These are phyloP conservation scores for Bipolaris cookei DNA, from an alignment of 2,329 filamentous ascomycete species.

Conservation along the genomic window DNA sequence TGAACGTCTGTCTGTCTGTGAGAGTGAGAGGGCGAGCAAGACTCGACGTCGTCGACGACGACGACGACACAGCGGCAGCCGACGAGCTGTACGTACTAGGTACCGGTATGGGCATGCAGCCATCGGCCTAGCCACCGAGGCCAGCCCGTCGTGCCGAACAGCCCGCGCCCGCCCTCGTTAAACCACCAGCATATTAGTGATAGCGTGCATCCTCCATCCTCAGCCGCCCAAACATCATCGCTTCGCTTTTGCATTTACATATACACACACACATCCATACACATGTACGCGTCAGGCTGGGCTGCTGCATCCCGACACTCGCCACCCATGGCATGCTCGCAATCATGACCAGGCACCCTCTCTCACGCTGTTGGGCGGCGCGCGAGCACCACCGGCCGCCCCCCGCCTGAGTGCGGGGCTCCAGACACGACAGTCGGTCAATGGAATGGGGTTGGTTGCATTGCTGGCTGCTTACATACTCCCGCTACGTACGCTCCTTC, in stretches of 20 bases:
- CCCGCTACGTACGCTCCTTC: not conserved
- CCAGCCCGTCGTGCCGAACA: slow-evolving; percentile 22
- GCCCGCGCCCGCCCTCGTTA: slow-evolving; percentile 22
- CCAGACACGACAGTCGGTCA: slow-evolving; percentile 13
- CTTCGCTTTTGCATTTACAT: slow-evolving; percentile 2
- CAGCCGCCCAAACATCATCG: not conserved
- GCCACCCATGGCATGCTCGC: slow-evolving; percentile 3
- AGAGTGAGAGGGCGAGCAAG: not conserved
- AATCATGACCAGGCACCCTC: not conserved
- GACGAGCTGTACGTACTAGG: not conserved
- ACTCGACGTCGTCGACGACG: not conserved
- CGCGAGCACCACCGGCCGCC: slow-evolving; percentile 3
- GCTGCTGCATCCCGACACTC: not conserved
- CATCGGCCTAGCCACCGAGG: slow-evolving; percentile 21
- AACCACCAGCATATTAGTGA: slow-evolving; percentile 2
- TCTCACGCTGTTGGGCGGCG: slow-evolving; percentile 6
- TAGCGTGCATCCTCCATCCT: not conserved
- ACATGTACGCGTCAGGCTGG: not conserved
- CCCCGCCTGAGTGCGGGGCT: slow-evolving; percentile 25
- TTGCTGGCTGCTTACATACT: slow-evolving; percentile 13
- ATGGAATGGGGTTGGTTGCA: slow-evolving; percentile 9
- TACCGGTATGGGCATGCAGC: slow-evolving; percentile 17
- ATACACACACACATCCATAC: no score
- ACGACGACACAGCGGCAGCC: slow-evolving; percentile 1
- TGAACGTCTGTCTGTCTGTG: not conserved